Base-by-base conservation (phyloP, 768 basidiomycete genomes). In the Cantharellus anzutake region DNA sequence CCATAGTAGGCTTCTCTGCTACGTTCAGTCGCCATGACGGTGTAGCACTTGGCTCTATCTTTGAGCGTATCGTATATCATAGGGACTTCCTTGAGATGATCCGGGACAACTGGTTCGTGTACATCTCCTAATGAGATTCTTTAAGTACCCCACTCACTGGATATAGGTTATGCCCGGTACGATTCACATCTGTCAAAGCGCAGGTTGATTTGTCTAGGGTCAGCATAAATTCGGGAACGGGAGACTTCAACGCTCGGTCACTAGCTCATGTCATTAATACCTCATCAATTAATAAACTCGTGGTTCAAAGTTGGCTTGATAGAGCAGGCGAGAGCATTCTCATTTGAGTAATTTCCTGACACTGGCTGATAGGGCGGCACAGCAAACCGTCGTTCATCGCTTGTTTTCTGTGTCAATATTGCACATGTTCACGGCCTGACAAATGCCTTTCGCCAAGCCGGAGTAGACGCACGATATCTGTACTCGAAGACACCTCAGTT, bases 1-100 rank as follows among this genome's bases (percentile, higher is more conserved):
- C 93, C 2, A 81, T 96, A 57, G 76, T 98, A 51, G 94, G 93
- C 0, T 96, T 98, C 68, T 91, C 90, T 59, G 94, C 94, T 1
- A 98, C 94, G 0, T 96, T 96, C 72, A 83, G 81, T 63, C 78
- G 94, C 38, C 87, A 93, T 64, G 94, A 98, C 64, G 86, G 90
- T 3, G 73, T 93, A 2, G 87, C 91, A 2, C 77, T 98, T 2
- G 83, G 88, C 3, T 82, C 84, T 2, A 83, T 96, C 1, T 98
- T 94, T 66, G 80, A 96, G 66, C 75, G 76, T 56, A 92, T 98
- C 58, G 93, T 96, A 0, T 98, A 89, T 68, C 93, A 98, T 68
- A 79, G 80, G 16, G 87, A 90, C 64, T 90, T 96, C 65, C 69
- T 89, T 7, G 82, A 88, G 57, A 93, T 97, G 92, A 86, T 98